Evolutionary conservation across 306 rosid genomes (phyloP).

Genomic region (Casuarina glauca): DNA sequence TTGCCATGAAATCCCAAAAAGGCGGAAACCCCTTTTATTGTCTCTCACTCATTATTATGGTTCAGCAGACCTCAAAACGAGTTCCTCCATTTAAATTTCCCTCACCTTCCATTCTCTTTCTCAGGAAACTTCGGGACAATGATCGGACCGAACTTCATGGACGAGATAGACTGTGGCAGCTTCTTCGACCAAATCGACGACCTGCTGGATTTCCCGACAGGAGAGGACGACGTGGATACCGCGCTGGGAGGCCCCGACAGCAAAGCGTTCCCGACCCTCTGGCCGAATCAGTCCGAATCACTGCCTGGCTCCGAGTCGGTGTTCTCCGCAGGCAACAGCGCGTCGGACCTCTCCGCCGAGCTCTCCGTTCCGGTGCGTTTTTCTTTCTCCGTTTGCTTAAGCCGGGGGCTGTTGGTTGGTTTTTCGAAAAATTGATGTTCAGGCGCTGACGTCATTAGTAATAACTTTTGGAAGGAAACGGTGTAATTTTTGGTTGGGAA

Average conservation of each 20-base stretch:
- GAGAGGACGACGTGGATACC: constrained; percentile 54
- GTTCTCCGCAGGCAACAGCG: constrained; percentile 57
- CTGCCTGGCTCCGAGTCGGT: constrained; percentile 56
- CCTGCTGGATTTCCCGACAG: constrained; percentile 74
- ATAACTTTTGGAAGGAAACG: not conserved
- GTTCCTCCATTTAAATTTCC: not conserved
- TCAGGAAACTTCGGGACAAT: constrained; percentile 46
- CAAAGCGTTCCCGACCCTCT: constrained; percentile 49
- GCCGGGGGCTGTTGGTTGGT: too few relatives aligned
- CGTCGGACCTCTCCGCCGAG: constrained; percentile 85
- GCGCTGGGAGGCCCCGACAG: constrained; percentile 38
- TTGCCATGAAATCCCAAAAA: not conserved
- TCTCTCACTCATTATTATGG: not conserved
- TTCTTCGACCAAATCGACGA: constrained; percentile 96
- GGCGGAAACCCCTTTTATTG: not conserved
- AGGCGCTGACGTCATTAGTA: constrained; percentile 13
- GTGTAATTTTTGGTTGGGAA: not conserved
- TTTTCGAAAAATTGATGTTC: not conserved
- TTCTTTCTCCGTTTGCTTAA: not conserved
- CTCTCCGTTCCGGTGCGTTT: constrained; percentile 86
- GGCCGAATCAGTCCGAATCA: constrained; percentile 55
- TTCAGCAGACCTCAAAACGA: not conserved
- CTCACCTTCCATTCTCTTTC: constrained; percentile 1
- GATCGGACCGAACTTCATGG: constrained; percentile 72
- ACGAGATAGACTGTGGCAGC: constrained; percentile 84